Evolutionary conservation across 1,284 basidiomycete genomes (phyloP).

Genomic region (Sphaerobolus stellatus): DNA sequence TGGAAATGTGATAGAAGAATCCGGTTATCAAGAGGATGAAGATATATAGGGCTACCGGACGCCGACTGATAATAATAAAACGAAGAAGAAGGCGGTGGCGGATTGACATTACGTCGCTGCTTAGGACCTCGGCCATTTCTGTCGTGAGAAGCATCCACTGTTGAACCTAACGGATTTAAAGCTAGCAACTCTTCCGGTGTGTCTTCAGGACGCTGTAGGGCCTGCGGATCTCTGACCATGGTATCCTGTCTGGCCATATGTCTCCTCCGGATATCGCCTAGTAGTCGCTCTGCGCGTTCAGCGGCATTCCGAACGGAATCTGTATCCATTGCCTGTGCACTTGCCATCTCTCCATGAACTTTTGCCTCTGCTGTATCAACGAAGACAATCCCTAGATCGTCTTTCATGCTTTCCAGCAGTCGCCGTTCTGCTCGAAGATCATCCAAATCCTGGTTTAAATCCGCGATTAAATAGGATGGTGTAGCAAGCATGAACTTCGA

Average conservation of each 20-base stretch:
- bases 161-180: conserved; percentile 7
- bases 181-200: conserved; percentile 7
- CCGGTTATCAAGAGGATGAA: conserved; percentile 95
- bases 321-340: conserved; percentile 73
- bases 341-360: conserved; percentile 74
- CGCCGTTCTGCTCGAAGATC: conserved; percentile 71
- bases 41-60: conserved; percentile 87
- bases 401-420: conserved; percentile 61
- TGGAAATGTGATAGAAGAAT: conserved; percentile 86
- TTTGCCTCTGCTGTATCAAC: conserved; percentile 78
- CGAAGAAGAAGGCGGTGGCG: conserved; percentile 74
- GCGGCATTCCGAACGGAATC: conserved; percentile 54
- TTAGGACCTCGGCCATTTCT: conserved; percentile 25
- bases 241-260: conserved; percentile 45
- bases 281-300: conserved; percentile 59
- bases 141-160: conserved; percentile 19
- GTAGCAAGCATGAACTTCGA: conserved; percentile 97
- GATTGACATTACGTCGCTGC: conserved; percentile 69
- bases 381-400: conserved; percentile 78
- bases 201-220: neutral
- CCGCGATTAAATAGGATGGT: conserved; percentile 74
- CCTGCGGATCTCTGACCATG: conserved; percentile 43
- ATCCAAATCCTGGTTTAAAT: conserved; percentile 74
- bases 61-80: conserved; percentile 97
- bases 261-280: conserved; percentile 54